Conservation (phyloP, 1,284 basidiomycete species). For the Thecaphora thlaspeos region DNA sequence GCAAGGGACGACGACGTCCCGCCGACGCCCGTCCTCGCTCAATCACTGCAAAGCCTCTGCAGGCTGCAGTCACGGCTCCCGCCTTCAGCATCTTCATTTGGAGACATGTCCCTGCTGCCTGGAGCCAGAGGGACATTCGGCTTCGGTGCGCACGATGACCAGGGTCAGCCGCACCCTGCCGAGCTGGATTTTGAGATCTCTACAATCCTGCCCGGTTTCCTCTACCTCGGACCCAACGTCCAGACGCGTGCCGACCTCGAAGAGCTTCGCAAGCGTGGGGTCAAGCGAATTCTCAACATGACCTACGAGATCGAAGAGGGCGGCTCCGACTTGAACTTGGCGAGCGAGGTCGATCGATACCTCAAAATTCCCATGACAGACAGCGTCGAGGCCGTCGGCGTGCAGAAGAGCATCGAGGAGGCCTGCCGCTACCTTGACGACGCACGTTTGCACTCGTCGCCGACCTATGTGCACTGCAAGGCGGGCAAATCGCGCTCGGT, state of each 20-base stretch:
- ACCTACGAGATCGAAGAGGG: conserved; percentile 67
- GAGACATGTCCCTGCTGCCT: background rate
- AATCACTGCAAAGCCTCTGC: background rate
- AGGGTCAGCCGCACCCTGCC: background rate
- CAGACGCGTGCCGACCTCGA: conserved; percentile 71
- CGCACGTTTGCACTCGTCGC: conserved; percentile 78
- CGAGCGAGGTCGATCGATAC: conserved; percentile 71
- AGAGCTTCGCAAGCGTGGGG: conserved; percentile 72
- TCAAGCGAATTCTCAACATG: conserved; percentile 84
- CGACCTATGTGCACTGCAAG: conserved; percentile 94
- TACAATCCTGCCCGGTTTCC: conserved; percentile 77
- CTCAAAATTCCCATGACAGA: conserved; percentile 86
- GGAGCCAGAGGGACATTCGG: background rate
- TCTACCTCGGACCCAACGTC: conserved; percentile 89
- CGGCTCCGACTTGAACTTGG: conserved; percentile 18
- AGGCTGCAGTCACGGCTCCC: background rate
- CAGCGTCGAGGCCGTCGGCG: conserved; percentile 87
- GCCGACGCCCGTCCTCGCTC: background rate
- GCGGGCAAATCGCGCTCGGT: conserved; percentile 93
- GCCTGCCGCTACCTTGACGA: conserved; percentile 86
- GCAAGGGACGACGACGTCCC: background rate
- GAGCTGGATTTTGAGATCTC: conserved; percentile 31
- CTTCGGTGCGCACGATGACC: background rate
- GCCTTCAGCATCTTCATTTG: background rate
- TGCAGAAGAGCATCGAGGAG: conserved; percentile 76